Percentiles rank a stretch among this genome's conserved stretches.
These are phyloP conservation scores for Penicillium digitatum DNA, from an alignment of 2,329 filamentous ascomycete species.

Conservation along the genomic window DNA sequence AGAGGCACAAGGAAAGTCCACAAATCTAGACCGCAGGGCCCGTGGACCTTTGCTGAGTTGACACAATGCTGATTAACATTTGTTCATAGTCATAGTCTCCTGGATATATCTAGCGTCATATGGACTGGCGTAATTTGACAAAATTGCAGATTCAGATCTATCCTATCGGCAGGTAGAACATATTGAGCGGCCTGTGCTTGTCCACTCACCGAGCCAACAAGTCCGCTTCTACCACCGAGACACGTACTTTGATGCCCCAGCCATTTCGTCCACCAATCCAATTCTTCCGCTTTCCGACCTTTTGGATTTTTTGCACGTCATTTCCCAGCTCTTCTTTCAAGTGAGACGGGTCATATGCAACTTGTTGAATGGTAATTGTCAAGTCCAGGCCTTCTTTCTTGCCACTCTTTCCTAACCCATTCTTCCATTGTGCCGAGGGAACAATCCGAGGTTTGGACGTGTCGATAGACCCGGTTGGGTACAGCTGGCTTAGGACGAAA, in stretches of 20 bases:
- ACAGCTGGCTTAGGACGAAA: conserved; percentile 28
- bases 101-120: background rate
- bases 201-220: conserved; percentile 2
- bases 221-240: conserved; percentile 19
- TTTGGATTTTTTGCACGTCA: conserved; percentile 29
- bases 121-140: background rate
- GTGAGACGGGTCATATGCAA: conserved; percentile 23
- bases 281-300: conserved; percentile 38
- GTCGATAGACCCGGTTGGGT: conserved; percentile 30
- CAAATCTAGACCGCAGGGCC: too few species aligned
- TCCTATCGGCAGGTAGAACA: background rate
- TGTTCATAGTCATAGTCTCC: background rate
- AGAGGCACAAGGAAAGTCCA: too few species aligned
- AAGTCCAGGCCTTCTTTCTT: conserved; percentile 30
- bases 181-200: background rate
- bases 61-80: background rate
- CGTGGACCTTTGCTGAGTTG: too few species aligned
- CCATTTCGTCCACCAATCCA: conserved; percentile 32
- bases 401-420: conserved; percentile 32
- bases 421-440: conserved; percentile 28
- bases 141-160: background rate
- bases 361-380: conserved; percentile 24
- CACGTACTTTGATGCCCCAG: conserved; percentile 26
- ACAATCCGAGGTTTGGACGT: conserved; percentile 25
- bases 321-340: conserved; percentile 24